phyloP scores from a whole-genome alignment of 495 filamentous ascomycete genomes.

The Elasticomyces elasticus region DNA sequence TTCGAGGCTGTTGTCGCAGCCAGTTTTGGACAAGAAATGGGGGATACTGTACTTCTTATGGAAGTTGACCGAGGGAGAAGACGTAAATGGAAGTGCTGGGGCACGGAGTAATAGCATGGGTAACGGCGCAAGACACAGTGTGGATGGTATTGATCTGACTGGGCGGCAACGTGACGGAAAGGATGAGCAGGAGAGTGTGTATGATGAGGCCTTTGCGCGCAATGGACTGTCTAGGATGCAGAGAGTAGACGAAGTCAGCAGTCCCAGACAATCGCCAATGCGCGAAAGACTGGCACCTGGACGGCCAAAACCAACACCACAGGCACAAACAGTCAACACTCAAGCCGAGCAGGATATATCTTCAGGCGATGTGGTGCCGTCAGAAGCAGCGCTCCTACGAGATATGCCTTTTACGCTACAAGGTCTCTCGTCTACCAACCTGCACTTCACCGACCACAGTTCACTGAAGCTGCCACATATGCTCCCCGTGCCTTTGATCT shows the following conservation, averaged over 20 bases:
- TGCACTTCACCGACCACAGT: constrained; percentile 59
- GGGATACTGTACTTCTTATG: constrained; percentile 85
- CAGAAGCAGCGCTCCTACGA: constrained; percentile 68
- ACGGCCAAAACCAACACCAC: constrained; percentile 53
- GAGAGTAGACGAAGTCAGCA: constrained; percentile 48
- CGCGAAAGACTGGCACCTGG: constrained; percentile 78
- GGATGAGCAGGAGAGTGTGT: constrained; percentile 21
- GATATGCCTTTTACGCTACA: constrained; percentile 93
- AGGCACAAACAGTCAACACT: constrained; percentile 45
- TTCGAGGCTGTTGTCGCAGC: constrained; percentile 73
- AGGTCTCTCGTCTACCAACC: constrained; percentile 74
- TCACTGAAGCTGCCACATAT: constrained; percentile 63
- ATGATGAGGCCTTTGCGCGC: constrained; percentile 47
- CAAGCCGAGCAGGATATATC: constrained; percentile 8
- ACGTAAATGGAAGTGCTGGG: constrained; percentile 29
- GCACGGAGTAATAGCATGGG: background rate
- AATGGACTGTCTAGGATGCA: constrained; percentile 41
- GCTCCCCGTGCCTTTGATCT: constrained; percentile 74
- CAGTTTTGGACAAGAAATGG: constrained; percentile 92
- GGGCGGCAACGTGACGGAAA: background rate
- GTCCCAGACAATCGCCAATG: constrained; percentile 83
- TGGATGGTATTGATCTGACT: constrained; percentile 16
- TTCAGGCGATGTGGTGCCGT: constrained; percentile 20
- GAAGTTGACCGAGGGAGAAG: constrained; percentile 53
- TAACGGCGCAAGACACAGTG: background rate